A percentile compares a stretch with the other conserved stretches of the same genome.
Conservation (phyloP, 352 stramenopile genomes). For the Heterotrichella gracilis region DNA sequence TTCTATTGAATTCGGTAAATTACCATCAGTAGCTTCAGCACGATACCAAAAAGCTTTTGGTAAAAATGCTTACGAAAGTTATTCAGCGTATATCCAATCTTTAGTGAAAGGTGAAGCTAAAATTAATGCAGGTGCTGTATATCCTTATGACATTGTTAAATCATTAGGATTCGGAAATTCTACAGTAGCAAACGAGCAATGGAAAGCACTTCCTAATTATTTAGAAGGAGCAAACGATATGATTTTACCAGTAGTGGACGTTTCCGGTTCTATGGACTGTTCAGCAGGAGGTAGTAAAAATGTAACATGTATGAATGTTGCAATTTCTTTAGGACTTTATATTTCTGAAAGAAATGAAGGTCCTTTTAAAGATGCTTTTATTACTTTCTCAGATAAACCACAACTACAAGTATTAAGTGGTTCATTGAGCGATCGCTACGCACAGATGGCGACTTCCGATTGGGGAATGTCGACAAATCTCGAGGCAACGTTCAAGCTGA, state of each 20-base stretch:
- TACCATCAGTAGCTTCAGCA: neutral
- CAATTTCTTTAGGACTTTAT: constrained; percentile 9
- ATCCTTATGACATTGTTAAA: constrained; percentile 1
- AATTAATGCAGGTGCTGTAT: constrained; percentile 10
- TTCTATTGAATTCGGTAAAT: constrained; percentile 11
- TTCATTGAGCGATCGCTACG: neutral
- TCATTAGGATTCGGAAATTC: neutral
- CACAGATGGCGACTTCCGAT: constrained; percentile 7
- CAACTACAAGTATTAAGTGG: neutral
- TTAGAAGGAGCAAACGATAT: neutral
- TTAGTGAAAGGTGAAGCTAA: neutral
- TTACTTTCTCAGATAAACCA: constrained; percentile 12
- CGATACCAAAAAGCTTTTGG: constrained; percentile 10
- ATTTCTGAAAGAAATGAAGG: constrained; percentile 2
- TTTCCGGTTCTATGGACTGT: neutral
- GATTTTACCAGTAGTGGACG: constrained; percentile 8
- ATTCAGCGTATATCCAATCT: constrained; percentile 1
- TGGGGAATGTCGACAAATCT: neutral
- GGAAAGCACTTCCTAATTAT: constrained; percentile 12
- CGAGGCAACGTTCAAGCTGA: neutral
- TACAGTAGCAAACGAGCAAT: constrained; percentile 5
- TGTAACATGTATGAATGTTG: neutral
- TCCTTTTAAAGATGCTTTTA: constrained; percentile 13
- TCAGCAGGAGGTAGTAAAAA: neutral
- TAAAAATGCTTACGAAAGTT: constrained; percentile 1